These are phyloP conservation scores for Helenozyma rhizophorensis DNA, from an alignment of 805 yeast species.

Conservation along the genomic window DNA sequence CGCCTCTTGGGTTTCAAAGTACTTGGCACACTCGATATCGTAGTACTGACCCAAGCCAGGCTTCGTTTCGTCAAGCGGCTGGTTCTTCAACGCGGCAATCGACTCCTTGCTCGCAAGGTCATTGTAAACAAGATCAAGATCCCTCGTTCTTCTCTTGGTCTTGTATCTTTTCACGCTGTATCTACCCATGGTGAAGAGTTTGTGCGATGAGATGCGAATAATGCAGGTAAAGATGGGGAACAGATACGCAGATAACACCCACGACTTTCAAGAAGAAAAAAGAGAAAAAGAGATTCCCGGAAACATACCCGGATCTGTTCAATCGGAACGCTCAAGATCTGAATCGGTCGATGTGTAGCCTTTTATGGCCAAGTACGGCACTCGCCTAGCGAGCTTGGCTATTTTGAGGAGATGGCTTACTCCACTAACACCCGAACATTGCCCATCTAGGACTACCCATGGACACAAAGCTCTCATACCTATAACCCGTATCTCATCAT, in stretches of 20 bases:
- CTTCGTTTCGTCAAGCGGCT: slow-evolving; percentile 80
- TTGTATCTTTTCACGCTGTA: slow-evolving; percentile 82
- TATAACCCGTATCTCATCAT: too few relatives aligned
- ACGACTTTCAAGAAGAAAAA: background rate
- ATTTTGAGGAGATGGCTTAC: too few relatives aligned
- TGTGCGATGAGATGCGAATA: slow-evolving; percentile 1
- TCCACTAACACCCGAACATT: too few relatives aligned
- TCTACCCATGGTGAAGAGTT: slow-evolving; percentile 61
- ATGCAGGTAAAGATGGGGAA: slow-evolving; percentile 1
- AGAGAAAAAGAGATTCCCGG: too few relatives aligned
- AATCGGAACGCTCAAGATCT: too few relatives aligned
- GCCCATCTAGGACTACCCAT: too few relatives aligned
- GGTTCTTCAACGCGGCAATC: slow-evolving; percentile 67
- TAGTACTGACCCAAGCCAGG: slow-evolving; percentile 95
- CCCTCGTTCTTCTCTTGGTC: slow-evolving; percentile 83
- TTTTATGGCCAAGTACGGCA: too few relatives aligned
- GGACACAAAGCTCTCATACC: too few relatives aligned
- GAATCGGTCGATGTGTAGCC: too few relatives aligned
- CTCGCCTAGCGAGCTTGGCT: too few relatives aligned
- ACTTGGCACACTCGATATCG: slow-evolving; percentile 91
- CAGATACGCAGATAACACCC: slow-evolving; percentile 1
- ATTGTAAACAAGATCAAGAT: slow-evolving; percentile 73
- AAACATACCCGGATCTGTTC: too few relatives aligned
- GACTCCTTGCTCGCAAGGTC: slow-evolving; percentile 66
- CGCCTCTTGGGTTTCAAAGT: slow-evolving; percentile 75